phyloP scores from a whole-genome alignment of 306 rosid species.

The Corylus americana region DNA sequence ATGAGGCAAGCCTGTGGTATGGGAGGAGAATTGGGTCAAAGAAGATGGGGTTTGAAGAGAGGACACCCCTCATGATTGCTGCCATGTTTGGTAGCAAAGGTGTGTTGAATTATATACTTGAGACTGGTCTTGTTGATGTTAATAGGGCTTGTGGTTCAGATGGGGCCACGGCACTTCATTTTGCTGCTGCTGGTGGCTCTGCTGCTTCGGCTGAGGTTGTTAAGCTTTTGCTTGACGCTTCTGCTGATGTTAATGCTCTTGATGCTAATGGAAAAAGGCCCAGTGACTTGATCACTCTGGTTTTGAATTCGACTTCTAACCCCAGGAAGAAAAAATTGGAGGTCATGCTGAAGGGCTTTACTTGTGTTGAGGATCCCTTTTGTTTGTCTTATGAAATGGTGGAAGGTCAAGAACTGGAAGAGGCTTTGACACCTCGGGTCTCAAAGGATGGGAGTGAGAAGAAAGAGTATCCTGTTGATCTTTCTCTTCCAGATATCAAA shows the following conservation, averaged over 20 bases:
- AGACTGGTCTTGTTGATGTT: slow-evolving; percentile 57
- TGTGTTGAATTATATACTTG: slow-evolving; percentile 59
- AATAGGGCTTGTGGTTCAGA: slow-evolving; percentile 62
- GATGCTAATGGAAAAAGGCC: slow-evolving; percentile 65
- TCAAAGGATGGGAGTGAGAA: slow-evolving; percentile 53
- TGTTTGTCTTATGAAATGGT: slow-evolving; percentile 30
- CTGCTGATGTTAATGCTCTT: slow-evolving; percentile 49
- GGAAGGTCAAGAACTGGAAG: slow-evolving; percentile 37
- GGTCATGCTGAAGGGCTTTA: slow-evolving; percentile 45
- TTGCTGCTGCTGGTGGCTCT: slow-evolving; percentile 74
- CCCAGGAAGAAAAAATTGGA: slow-evolving; percentile 47
- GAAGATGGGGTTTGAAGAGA: slow-evolving; percentile 62
- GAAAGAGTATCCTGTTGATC: slow-evolving; percentile 75
- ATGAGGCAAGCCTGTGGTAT: slow-evolving; percentile 72
- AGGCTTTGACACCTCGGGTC: slow-evolving; percentile 33
- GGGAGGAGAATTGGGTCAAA: slow-evolving; percentile 73
- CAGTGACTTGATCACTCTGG: slow-evolving; percentile 43
- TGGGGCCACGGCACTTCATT: slow-evolving; percentile 77
- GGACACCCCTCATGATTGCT: slow-evolving; percentile 84
- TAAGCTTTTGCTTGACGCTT: slow-evolving; percentile 66
- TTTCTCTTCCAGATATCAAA: slow-evolving; percentile 83
- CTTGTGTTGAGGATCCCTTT: slow-evolving; percentile 27
- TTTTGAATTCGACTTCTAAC: slow-evolving; percentile 27
- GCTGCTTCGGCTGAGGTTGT: slow-evolving; percentile 54
- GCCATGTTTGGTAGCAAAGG: slow-evolving; percentile 75